Evolutionary conservation across 805 yeast species (phyloP).

Genomic region (Kurtzmaniella fragi): DNA sequence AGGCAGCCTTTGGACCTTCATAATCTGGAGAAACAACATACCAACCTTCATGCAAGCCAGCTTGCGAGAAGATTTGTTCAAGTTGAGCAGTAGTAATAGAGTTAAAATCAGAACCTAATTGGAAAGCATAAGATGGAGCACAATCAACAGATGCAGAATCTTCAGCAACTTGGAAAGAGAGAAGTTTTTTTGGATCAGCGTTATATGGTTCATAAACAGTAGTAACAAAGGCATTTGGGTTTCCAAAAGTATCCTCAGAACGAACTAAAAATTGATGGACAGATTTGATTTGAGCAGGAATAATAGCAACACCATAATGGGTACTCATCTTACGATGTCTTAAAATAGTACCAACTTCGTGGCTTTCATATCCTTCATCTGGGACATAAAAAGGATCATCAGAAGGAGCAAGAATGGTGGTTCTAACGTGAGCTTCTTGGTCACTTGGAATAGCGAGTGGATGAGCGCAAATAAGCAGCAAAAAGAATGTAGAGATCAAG

Average conservation of each 20-base stretch:
- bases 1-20: slow-evolving; percentile 16
- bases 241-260: slow-evolving; percentile 13
- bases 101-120: slow-evolving; percentile 4
- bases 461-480: too few relatives aligned
- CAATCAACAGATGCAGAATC: slow-evolving; percentile 17
- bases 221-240: slow-evolving; percentile 16
- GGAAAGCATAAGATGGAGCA: slow-evolving; percentile 16
- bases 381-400: slow-evolving; percentile 3
- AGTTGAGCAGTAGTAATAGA: slow-evolving; percentile 4
- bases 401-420: too few relatives aligned
- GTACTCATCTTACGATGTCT: slow-evolving; percentile 7
- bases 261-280: slow-evolving; percentile 16
- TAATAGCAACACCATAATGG: slow-evolving; percentile 6
- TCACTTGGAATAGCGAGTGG: too few relatives aligned
- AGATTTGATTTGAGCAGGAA: slow-evolving; percentile 5
- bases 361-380: slow-evolving; percentile 1
- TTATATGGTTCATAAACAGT: slow-evolving; percentile 18
- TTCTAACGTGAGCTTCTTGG: too few relatives aligned
- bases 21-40: slow-evolving; percentile 16
- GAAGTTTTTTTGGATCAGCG: slow-evolving; percentile 16
- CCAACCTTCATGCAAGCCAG: slow-evolving; percentile 12
- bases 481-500: too few relatives aligned
- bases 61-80: slow-evolving; percentile 7
- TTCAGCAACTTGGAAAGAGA: slow-evolving; percentile 16
- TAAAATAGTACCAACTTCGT: slow-evolving; percentile 4